Base-by-base conservation (phyloP, 2,329 filamentous ascomycete species). In the Zymoseptoria tritici region DNA sequence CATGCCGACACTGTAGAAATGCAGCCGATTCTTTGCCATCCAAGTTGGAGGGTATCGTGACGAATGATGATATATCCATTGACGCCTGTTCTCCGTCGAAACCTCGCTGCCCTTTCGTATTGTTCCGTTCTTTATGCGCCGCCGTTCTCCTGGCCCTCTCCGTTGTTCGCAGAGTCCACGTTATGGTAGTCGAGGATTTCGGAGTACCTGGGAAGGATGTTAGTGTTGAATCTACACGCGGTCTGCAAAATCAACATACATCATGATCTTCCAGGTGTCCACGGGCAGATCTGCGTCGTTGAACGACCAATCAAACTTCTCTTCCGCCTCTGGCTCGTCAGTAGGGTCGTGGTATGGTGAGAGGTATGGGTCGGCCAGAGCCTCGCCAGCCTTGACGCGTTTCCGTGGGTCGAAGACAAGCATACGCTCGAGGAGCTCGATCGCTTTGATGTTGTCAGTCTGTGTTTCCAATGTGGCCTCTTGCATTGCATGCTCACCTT, bases 201-300 rank as follows among this genome's bases (percentile, higher is more conserved):
- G 56, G 92, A 96, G 81, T 97, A 97, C 91, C 92, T 96, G 73
- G 57, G 69, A 62, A 36, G 36, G 11, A 42, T 20, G 22, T 55
- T 52, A 59, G 56, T 19, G 57, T 61, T 52, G n/a, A 49, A 36
- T 19, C 4, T 2, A 29, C 19, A 24, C 13, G 36, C 36, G 13
- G 36, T 46, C 36, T 5, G 36, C 13, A n/a, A 16, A 46, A 16
- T 16, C 16, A 5, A 59, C 88, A 73, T 82, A 96, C 94, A 99
- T 99, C 94, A 97, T 99, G 74, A 99, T 97, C 81, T 99, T 99
- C 94, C 94, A 99, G n/a, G 92, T 96, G 73, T 99, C 94, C 55
- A 97, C 92, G 0, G 94, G 93, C 59, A 99, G 80, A 73, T 99
- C 94, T 54, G 93, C 94, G 70, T 99, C 94, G 75, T 97, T 97